phyloP scores from a whole-genome alignment of 805 yeast genomes.

The Sugiyamaella chiloensis region DNA sequence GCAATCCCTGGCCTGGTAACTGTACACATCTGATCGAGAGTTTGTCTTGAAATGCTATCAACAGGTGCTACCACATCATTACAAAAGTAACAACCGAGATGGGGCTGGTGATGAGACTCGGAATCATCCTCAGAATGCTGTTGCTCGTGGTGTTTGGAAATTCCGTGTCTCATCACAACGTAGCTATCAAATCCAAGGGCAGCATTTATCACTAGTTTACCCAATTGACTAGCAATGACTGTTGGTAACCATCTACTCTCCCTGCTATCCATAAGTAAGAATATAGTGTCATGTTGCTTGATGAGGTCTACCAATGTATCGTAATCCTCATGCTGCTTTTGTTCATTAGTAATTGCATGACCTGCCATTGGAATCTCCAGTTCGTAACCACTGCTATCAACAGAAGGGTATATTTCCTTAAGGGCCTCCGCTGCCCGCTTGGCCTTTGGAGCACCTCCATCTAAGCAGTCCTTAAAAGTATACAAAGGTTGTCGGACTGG shows the following conservation, averaged over 20 bases:
- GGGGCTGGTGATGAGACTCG: conserved; percentile 20
- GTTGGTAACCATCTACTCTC: conserved; percentile 99
- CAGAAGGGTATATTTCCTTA: conserved; percentile 74
- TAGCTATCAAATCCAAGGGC: conserved; percentile 95
- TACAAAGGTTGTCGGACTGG: conserved; percentile 94
- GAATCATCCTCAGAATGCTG: conserved; percentile 31
- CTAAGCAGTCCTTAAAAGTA: conserved; percentile 72
- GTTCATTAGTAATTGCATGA: conserved; percentile 67
- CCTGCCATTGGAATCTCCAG: conserved; percentile 96
- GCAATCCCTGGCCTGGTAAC: conserved; percentile 98
- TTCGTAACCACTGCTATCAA: conserved; percentile 56
- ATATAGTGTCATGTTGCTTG: conserved; percentile 69
- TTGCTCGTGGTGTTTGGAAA: too few species aligned
- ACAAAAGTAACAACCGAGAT: conserved; percentile 92
- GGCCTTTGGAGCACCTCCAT: conserved; percentile 78
- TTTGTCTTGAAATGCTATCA: conserved; percentile 70
- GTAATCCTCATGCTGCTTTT: conserved; percentile 48
- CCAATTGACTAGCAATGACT: conserved; percentile 60
- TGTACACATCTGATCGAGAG: conserved; percentile 97
- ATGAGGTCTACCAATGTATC: conserved; percentile 52
- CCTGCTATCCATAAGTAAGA: conserved; percentile 86
- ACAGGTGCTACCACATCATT: conserved; percentile 91
- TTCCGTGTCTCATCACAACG: conserved; percentile 92
- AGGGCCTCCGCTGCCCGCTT: conserved; percentile 70
- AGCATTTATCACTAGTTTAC: conserved; percentile 80